Conservation (phyloP, 176 grass and related monocot genomes). For the Puya raimondii region DNA sequence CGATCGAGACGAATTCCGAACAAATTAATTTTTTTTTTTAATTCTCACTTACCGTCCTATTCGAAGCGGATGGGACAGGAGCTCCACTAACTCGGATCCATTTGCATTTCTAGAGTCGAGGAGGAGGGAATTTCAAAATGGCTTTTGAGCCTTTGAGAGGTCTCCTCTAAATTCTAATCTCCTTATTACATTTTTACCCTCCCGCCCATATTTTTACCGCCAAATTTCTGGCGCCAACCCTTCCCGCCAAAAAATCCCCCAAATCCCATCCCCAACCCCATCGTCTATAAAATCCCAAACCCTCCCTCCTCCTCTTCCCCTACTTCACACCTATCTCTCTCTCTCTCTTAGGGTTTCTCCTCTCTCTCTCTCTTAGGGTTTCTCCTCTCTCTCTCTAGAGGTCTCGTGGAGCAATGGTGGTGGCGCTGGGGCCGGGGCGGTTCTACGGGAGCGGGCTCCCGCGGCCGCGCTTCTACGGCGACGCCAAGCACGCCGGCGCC, state of each 20-base stretch:
- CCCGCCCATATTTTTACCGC: conserved; percentile 34
- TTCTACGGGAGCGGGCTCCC: conserved; percentile 84
- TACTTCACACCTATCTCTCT: background rate
- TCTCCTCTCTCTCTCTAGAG: background rate
- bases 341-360: background rate
- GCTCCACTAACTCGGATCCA: too few relatives aligned
- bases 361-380: background rate
- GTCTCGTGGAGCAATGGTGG: conserved; percentile 36
- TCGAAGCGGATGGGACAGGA: too few relatives aligned
- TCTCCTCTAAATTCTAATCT: too few relatives aligned
- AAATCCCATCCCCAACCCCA: background rate
- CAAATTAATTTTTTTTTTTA: conserved; percentile 13
- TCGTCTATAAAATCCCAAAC: conserved; percentile 11
- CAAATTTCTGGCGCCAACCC: conserved; percentile 12
- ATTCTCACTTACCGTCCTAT: too few relatives aligned
- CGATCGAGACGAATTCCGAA: too few relatives aligned
- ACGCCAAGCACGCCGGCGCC: conserved; percentile 24
- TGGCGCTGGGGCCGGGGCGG: conserved; percentile 43
- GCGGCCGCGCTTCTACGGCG: conserved; percentile 50
- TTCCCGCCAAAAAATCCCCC: background rate
- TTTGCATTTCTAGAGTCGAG: too few relatives aligned
- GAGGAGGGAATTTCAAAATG: too few relatives aligned
- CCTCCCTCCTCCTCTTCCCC: background rate
- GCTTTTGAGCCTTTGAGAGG: too few relatives aligned
- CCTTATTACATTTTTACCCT: too few relatives aligned